A percentile compares a stretch with the other conserved stretches of the same genome.
phyloP scores from a whole-genome alignment of 192 early-diverging fungal genomes.

The Neocallimastix lanati region DNA sequence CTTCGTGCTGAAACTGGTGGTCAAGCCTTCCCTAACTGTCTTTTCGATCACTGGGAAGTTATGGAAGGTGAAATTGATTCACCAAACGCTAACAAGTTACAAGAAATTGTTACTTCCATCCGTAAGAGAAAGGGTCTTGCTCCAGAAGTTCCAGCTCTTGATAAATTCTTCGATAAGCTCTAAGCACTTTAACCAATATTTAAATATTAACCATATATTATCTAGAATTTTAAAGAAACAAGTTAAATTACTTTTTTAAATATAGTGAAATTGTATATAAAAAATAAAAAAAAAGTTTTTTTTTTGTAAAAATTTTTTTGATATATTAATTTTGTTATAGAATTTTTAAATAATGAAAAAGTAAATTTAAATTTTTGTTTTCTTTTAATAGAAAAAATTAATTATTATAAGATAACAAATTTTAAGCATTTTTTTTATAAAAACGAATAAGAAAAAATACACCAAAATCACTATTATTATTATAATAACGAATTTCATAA shows the following conservation, averaged over 20 bases:
- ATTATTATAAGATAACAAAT: background rate
- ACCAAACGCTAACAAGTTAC: constrained; percentile 52
- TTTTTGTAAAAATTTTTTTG: constrained; percentile 2
- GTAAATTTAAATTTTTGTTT: too few species aligned
- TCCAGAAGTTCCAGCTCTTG: constrained; percentile 56
- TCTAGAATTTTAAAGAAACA: background rate
- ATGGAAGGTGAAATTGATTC: constrained; percentile 57
- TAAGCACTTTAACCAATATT: constrained; percentile 16
- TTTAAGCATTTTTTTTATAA: background rate
- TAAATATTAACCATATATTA: background rate
- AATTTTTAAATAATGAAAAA: too few species aligned
- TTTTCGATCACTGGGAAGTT: constrained; percentile 92
- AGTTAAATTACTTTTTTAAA: background rate
- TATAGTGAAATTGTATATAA: too few species aligned
- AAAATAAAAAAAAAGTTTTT: too few species aligned
- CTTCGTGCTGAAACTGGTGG: constrained; percentile 87
- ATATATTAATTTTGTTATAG: too few species aligned
- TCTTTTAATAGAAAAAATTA: background rate
- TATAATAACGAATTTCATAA: background rate
- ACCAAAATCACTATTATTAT: background rate
- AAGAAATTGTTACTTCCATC: constrained; percentile 53
- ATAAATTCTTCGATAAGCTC: constrained; percentile 69
- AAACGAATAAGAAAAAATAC: too few species aligned
- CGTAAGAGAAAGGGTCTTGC: constrained; percentile 88
- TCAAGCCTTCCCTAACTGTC: constrained; percentile 94